phyloP scores from a whole-genome alignment of 163 green algal genomes.

The Chloromonas sp. region DNA sequence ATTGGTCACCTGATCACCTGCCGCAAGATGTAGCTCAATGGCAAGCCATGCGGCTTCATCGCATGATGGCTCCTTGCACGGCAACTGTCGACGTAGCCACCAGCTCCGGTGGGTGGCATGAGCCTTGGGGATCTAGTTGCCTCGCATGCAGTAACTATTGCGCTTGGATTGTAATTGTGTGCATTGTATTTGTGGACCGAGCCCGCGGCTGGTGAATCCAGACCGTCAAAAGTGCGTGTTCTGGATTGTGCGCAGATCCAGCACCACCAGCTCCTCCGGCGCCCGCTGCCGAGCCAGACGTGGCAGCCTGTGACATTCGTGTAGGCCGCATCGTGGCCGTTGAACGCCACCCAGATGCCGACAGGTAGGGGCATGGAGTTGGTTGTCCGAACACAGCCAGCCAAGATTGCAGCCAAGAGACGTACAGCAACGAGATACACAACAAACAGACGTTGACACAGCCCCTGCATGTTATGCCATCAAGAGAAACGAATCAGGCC shows the following conservation, averaged over 20 bases:
- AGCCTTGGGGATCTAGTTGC: no score
- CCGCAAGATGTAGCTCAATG: not conserved
- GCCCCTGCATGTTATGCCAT: not conserved
- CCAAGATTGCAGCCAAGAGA: no score
- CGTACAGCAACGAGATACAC: not conserved
- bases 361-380: constrained; percentile 39
- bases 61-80: not conserved
- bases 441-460: not conserved
- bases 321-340: constrained; percentile 76
- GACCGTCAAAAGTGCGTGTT: no score
- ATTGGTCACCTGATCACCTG: not conserved
- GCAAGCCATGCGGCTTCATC: not conserved
- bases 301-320: constrained; percentile 57
- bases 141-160: no score
- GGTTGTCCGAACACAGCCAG: no score
- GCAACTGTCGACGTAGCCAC: no score
- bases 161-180: no score
- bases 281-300: not conserved
- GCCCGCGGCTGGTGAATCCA: no score
- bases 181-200: no score
- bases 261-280: not conserved
- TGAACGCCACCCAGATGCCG: constrained; percentile 76
- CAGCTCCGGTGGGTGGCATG: no score
- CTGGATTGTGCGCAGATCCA: not conserved
- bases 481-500: not conserved